Percentiles rank a stretch among this genome's conserved stretches.
Conservation (phyloP, 169 alveolate genomes). For the Eimeria brunetti region DNA sequence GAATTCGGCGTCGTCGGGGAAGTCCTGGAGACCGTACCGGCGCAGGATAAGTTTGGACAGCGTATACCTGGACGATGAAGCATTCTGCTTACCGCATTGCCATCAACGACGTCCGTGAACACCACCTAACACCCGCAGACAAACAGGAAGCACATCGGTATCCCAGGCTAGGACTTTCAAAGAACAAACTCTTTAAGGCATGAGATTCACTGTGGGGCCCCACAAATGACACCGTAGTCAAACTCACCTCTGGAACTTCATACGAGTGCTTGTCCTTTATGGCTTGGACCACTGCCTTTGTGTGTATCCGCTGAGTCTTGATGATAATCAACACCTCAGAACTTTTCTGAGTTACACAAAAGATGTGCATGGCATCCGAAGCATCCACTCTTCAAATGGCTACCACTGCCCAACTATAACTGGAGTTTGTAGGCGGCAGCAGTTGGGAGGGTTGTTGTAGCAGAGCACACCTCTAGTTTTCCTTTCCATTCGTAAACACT, state of each 20-base stretch:
- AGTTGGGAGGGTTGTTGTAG: background rate
- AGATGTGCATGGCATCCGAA: background rate
- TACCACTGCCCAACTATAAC: background rate
- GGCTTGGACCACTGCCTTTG: conserved; percentile 50
- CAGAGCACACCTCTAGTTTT: conserved; percentile 58
- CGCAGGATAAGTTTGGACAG: background rate
- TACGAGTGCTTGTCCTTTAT: conserved; percentile 70
- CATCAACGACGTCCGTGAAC: conserved; percentile 75
- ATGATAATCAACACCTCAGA: conserved; percentile 72
- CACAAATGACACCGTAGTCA: background rate
- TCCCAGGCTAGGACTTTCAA: background rate
- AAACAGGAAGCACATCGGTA: background rate
- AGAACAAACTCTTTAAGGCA: background rate
- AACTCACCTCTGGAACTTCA: conserved; percentile 79
- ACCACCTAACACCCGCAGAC: conserved; percentile 58
- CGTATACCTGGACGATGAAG: background rate
- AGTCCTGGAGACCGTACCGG: background rate
- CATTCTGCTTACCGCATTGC: conserved; percentile 56
- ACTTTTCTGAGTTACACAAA: conserved; percentile 61
- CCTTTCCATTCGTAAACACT: conserved; percentile 82
- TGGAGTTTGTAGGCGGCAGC: background rate
- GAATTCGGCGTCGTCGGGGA: background rate
- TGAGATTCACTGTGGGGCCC: background rate
- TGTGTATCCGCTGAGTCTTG: conserved; percentile 64
- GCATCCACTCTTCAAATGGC: background rate